Evolutionary conservation across 2,329 filamentous ascomycete genomes (phyloP).

Genomic region (Zelopaecilomyces penicillatus): DNA sequence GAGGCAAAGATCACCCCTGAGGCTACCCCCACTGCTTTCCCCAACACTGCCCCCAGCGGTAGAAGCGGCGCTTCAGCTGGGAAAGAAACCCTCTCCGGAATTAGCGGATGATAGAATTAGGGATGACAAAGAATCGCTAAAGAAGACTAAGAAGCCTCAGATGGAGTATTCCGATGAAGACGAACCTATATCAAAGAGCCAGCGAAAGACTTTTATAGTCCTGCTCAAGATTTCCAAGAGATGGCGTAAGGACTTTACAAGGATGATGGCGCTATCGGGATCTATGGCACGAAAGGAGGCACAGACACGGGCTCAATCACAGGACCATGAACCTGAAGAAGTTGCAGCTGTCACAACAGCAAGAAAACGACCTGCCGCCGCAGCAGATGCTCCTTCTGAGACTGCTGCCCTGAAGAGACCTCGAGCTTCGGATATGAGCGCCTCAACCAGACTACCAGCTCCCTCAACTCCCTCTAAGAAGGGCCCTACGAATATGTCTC

Average conservation of each 20-base stretch:
- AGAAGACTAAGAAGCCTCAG: conserved; percentile 18
- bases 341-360: conserved; percentile 22
- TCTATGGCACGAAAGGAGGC: conserved; percentile 28
- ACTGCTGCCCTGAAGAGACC: conserved; percentile 33
- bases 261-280: conserved; percentile 35
- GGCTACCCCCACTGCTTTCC: conserved; percentile 44
- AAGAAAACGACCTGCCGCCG: conserved; percentile 40
- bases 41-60: conserved; percentile 46
- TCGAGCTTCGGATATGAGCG: conserved; percentile 31
- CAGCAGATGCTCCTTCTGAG: conserved; percentile 28
- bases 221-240: conserved; percentile 41
- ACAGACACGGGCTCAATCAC: conserved; percentile 1
- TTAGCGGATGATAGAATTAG: conserved; percentile 12
- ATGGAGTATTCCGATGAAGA: conserved; percentile 25
- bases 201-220: conserved; percentile 30
- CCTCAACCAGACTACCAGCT: conserved; percentile 23
- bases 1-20: conserved; percentile 28
- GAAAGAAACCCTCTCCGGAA: conserved; percentile 22
- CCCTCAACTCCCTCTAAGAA: conserved; percentile 47
- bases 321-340: conserved; percentile 35
- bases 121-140: conserved; percentile 14
- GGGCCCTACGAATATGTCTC: conserved; percentile 41
- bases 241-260: conserved; percentile 34
- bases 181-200: conserved; percentile 16
- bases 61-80: conserved; percentile 31